phyloP scores from a whole-genome alignment of 257 asterid species.

The Schizonepeta tenuifolia region DNA sequence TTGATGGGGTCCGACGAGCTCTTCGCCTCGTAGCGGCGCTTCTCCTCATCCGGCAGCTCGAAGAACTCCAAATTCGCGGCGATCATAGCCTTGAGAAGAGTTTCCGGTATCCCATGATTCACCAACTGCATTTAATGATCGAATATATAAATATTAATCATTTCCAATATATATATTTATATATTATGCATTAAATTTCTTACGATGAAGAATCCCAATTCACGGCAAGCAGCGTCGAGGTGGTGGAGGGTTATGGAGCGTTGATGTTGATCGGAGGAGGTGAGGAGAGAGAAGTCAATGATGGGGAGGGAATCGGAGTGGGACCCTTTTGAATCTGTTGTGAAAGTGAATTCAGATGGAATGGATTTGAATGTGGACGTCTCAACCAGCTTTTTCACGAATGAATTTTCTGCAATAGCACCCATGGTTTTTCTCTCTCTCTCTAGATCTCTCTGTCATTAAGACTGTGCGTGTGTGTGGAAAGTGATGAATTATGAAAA shows the following conservation, averaged over 20 bases:
- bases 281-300: constrained; percentile 46
- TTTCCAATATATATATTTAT: too few relatives aligned
- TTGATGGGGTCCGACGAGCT: constrained; percentile 15
- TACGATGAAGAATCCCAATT: constrained; percentile 50
- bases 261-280: constrained; percentile 30
- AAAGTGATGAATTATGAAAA: too few relatives aligned
- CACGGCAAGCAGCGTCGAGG: constrained; percentile 45
- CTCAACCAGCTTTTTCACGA: constrained; percentile 32
- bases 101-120: constrained; percentile 14
- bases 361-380: constrained; percentile 24
- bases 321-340: constrained; percentile 24
- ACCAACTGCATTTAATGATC: constrained; percentile 3
- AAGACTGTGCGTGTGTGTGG: too few relatives aligned
- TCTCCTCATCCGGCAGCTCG: constrained; percentile 23
- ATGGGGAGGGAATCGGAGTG: constrained; percentile 42
- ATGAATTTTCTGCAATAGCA: neutral
- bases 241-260: constrained; percentile 35
- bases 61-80: neutral
- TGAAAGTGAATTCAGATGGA: constrained; percentile 33
- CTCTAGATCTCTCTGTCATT: too few relatives aligned
- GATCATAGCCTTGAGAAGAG: neutral
- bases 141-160: too few relatives aligned
- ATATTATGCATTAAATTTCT: too few relatives aligned
- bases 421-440: constrained; percentile 9
- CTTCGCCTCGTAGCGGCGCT: constrained; percentile 14